A percentile compares a stretch with the other conserved stretches of the same genome.
phyloP scores from a whole-genome alignment of 495 filamentous ascomycete genomes.

The Lophium mytilinum region DNA sequence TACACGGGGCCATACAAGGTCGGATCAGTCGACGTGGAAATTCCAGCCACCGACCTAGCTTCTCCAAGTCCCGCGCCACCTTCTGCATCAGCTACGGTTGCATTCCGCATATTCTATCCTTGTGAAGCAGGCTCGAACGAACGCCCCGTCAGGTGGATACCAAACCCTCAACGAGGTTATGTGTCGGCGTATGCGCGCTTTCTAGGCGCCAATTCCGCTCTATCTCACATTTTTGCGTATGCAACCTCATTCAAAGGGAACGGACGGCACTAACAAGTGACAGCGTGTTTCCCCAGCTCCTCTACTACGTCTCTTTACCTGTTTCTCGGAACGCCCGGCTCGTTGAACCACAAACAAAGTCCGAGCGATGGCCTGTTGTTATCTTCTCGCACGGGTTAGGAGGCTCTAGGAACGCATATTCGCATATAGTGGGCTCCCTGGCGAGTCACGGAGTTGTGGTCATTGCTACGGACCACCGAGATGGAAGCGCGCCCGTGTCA shows the following conservation, averaged over 20 bases:
- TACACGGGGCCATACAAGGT: slow-evolving; percentile 68
- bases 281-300: slow-evolving; percentile 53
- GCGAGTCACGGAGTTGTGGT: slow-evolving; percentile 71
- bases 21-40: slow-evolving; percentile 66
- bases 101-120: slow-evolving; percentile 72
- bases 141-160: slow-evolving; percentile 59
- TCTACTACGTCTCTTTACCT: slow-evolving; percentile 60
- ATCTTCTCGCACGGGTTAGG: slow-evolving; percentile 77
- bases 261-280: slow-evolving; percentile 7
- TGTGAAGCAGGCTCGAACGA: slow-evolving; percentile 36
- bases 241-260: slow-evolving; percentile 18
- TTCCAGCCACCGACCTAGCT: slow-evolving; percentile 53
- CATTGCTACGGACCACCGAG: slow-evolving; percentile 66
- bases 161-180: slow-evolving; percentile 60
- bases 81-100: slow-evolving; percentile 51
- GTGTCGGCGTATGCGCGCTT: slow-evolving; percentile 62
- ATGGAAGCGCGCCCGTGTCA: slow-evolving; percentile 61
- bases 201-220: slow-evolving; percentile 45
- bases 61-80: slow-evolving; percentile 45
- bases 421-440: slow-evolving; percentile 58
- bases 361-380: slow-evolving; percentile 60
- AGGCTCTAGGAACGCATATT: slow-evolving; percentile 67
- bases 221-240: slow-evolving; percentile 55
- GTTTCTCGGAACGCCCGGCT: slow-evolving; percentile 42
- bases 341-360: slow-evolving; percentile 41